phyloP scores from a whole-genome alignment of 768 basidiomycete species.

The Leccinum uliginosum region DNA sequence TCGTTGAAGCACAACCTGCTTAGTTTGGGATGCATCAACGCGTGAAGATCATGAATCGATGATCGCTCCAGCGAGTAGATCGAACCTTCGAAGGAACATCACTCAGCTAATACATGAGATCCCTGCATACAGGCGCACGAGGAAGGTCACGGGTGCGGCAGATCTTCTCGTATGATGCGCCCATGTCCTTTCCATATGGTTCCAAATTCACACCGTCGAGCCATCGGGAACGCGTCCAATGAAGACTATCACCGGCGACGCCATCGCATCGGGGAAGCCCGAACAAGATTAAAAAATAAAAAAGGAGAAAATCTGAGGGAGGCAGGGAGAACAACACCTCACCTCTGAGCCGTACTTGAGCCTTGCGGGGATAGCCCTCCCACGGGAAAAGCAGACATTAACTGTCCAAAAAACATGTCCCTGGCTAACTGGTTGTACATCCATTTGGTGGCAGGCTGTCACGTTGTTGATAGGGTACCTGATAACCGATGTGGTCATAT shows the following conservation, averaged over 20 bases:
- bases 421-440: no score
- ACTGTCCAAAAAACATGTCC: no score
- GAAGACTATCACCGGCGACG: neutral
- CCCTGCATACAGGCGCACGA: neutral
- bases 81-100: neutral
- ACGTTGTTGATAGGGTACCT: neutral
- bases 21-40: neutral
- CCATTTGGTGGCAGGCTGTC: no score
- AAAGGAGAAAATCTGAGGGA: slow-evolving; percentile 34
- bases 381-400: no score
- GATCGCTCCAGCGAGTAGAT: neutral
- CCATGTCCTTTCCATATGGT: slow-evolving; percentile 8
- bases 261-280: neutral
- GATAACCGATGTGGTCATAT: slow-evolving; percentile 21
- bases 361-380: no score
- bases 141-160: no score
- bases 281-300: neutral
- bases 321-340: no score
- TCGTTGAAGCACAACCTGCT: neutral
- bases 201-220: slow-evolving; percentile 63
- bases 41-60: neutral
- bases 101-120: neutral
- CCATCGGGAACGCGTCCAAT: slow-evolving; percentile 27
- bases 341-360: no score
- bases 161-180: neutral